Evolutionary conservation across 2,329 filamentous ascomycete species (phyloP), one percentile per base, ranked within the genome.

Genomic region (Phaeosphaeriaceae sp.): DNA sequence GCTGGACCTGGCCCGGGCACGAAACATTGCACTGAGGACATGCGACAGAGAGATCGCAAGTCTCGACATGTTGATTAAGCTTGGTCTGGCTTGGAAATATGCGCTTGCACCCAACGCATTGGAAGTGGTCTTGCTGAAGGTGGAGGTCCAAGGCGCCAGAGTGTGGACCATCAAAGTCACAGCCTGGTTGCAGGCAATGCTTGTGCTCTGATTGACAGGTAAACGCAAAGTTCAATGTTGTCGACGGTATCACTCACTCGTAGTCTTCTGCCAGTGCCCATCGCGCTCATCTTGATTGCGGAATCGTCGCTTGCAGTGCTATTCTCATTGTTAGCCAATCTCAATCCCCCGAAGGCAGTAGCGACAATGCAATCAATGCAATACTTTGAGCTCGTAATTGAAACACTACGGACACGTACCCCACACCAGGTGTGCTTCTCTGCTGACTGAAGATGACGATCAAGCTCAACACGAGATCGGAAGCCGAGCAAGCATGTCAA

Each of bases 121-220:
- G 68, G 57, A 71, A 75, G 57, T 76, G 73, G 31, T 71, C 71
- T 13, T 61, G 55, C 17, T 61, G 60, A 13, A 72, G 51, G 51
- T 76, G 74, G n/a, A 60, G 52, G 27, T 67, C 57, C 11, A 76
- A 58, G 2, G 54, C 52, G 1, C 53, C 53, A 19, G 54, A 17
- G 25, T 68, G 58, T 1, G 60, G 60, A 2, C 60, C 67, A 45
- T 76, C 73, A 51, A 74, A 76, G 19, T 71, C 64, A 54, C 74
- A 76, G 22, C 72, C 72, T 6, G 67, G 64, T 41, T 75, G 64
- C 27, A 75, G 48, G 51, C 74, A 76, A 49, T 76, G 73, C 41
- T 63, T 73, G 53, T 76, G 74, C 22, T 59, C 69, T 72, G 42
- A 10, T n/a, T 24, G 9, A 15, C 13, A 17, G 2, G 7, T 50